A percentile compares a stretch with the other conserved stretches of the same genome.
Evolutionary conservation across 108 stramenopile genomes (phyloP).

Genomic region (Cylindrotheca closterium): DNA sequence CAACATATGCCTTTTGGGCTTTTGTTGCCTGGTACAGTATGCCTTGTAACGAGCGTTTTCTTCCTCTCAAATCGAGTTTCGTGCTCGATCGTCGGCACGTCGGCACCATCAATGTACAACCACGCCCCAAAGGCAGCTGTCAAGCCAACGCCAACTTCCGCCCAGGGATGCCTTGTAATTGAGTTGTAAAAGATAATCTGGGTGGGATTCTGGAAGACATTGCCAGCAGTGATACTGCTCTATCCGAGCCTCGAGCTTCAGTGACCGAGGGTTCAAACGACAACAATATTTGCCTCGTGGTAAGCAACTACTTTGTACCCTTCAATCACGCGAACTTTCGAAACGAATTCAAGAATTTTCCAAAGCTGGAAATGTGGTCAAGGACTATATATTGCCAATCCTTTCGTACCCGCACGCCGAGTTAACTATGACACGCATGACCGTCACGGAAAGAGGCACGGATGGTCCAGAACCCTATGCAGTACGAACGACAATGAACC

Average conservation of each 20-base stretch:
- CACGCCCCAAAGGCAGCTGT: slow-evolving; percentile 13
- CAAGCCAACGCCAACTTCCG: too few species aligned
- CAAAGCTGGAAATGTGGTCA: slow-evolving; percentile 22
- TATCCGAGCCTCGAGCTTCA: too few species aligned
- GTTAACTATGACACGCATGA: too few species aligned
- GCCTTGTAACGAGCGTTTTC: slow-evolving; percentile 32
- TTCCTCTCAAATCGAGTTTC: slow-evolving; percentile 31
- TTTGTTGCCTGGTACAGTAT: slow-evolving; percentile 44
- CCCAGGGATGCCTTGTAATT: too few species aligned
- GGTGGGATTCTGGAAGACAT: too few species aligned
- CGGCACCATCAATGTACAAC: slow-evolving; percentile 31
- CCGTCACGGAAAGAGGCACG: too few species aligned
- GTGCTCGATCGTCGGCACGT: slow-evolving; percentile 34
- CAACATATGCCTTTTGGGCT: slow-evolving; percentile 45
- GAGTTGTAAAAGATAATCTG: too few species aligned
- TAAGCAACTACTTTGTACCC: slow-evolving; percentile 12
- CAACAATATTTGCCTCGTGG: too few species aligned
- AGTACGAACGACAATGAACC: slow-evolving; percentile 23
- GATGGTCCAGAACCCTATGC: slow-evolving; percentile 31
- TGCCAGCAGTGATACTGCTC: too few species aligned
- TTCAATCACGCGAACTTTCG: neutral
- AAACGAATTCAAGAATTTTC: too few species aligned
- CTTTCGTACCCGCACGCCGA: slow-evolving; percentile 8
- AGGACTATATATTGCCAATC: slow-evolving; percentile 38
- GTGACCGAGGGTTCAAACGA: too few species aligned